These are phyloP conservation scores for Apostasia ramifera DNA, from an alignment of 106 monocot genomes.

Conservation along the genomic window DNA sequence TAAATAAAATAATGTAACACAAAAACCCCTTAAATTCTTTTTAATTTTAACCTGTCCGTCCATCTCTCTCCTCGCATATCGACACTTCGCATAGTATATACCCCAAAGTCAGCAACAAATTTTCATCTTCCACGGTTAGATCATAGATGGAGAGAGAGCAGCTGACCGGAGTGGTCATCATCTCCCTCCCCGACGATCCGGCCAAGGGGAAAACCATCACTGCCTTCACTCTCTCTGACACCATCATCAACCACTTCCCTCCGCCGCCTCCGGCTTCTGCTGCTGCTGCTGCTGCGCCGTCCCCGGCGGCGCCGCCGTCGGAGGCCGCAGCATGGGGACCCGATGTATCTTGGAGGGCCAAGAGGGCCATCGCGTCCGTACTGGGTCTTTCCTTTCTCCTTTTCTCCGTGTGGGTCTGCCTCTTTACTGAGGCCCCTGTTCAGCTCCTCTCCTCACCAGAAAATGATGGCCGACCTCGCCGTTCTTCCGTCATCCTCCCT, in stretches of 20 bases:
- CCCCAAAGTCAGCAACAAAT: too few species aligned
- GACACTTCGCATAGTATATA: not conserved
- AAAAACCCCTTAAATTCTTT: too few species aligned
- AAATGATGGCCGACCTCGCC: slow-evolving; percentile 6
- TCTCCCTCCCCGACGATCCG: slow-evolving; percentile 32
- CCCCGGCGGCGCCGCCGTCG: not conserved
- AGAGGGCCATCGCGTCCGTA: slow-evolving; percentile 8
- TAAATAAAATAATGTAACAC: too few species aligned
- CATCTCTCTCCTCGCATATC: not conserved
- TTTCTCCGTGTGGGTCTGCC: slow-evolving; percentile 13
- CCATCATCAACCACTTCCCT: not conserved
- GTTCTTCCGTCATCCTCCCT: slow-evolving; percentile 22
- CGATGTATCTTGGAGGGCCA: slow-evolving; percentile 2
- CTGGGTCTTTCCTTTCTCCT: slow-evolving; percentile 16
- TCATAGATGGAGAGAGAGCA: slow-evolving; percentile 10
- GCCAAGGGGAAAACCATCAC: slow-evolving; percentile 32
- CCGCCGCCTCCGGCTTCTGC: not conserved
- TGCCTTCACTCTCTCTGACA: slow-evolving; percentile 13
- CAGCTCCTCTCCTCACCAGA: slow-evolving; percentile 10
- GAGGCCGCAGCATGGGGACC: not conserved
- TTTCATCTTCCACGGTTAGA: not conserved
- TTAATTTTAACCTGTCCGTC: too few species aligned
- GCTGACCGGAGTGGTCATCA: slow-evolving; percentile 41
- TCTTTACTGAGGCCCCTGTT: slow-evolving; percentile 16
- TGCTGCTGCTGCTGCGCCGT: not conserved